phyloP scores from a whole-genome alignment of 805 yeast genomes.

The Cyberlindnera maclurae region DNA sequence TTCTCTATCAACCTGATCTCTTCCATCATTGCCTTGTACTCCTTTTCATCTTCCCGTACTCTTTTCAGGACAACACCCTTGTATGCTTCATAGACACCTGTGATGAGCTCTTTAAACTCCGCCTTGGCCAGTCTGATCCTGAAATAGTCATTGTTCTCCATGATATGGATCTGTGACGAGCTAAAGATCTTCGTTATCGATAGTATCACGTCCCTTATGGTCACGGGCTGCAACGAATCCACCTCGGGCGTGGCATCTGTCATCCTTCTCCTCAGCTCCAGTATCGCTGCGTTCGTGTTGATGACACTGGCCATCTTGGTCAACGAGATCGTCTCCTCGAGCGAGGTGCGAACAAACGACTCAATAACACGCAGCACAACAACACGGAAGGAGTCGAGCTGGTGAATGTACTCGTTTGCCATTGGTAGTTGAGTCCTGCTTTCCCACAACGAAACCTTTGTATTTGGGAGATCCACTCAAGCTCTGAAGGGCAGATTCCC shows the following conservation, averaged over 20 bases:
- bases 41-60: conserved; percentile 12
- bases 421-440: too few species aligned
- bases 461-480: too few species aligned
- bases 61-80: conserved; percentile 3
- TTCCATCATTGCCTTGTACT: conserved; percentile 6
- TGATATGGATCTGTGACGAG: conserved; percentile 18
- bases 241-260: conserved; percentile 5
- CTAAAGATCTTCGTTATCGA: conserved; percentile 20
- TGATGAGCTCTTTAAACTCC: conserved; percentile 15
- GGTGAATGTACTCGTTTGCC: conserved; percentile 1
- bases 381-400: conserved; percentile 16
- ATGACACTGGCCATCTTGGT: conserved; percentile 18
- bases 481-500: too few species aligned
- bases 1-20: conserved; percentile 16
- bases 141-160: conserved; percentile 21
- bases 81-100: conserved; percentile 7
- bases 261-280: conserved; percentile 8
- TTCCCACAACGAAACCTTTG: too few species aligned
- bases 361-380: conserved; percentile 22
- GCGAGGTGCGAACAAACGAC: conserved; percentile 18
- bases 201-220: conserved; percentile 19
- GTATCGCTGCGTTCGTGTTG: conserved; percentile 15
- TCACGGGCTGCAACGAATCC: conserved; percentile 4
- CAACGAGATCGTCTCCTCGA: conserved; percentile 18
- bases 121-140: conserved; percentile 14